A percentile compares a stretch with the other conserved stretches of the same genome.
Evolutionary conservation across 208 protist genomes (phyloP).

Genomic region (Trichomonas gallinae): DNA sequence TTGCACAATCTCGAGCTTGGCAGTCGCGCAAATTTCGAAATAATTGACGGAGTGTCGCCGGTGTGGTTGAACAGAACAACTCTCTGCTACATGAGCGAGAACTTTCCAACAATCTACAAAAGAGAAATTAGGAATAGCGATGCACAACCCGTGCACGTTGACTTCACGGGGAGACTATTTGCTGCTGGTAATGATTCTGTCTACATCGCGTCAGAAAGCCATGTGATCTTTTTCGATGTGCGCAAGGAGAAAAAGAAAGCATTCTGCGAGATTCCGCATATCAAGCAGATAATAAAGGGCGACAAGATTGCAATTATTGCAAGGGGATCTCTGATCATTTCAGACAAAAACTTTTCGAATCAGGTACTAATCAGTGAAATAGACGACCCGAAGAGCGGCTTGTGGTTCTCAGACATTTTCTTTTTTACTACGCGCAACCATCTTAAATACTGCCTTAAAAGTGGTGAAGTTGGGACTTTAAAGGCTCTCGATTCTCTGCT

Average conservation of each 20-base stretch:
- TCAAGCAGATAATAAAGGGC: slow-evolving; percentile 77
- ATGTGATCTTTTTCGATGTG: slow-evolving; percentile 66
- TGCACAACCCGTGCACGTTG: not conserved
- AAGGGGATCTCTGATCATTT: slow-evolving; percentile 66
- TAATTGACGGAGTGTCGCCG: not conserved
- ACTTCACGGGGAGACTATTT: not conserved
- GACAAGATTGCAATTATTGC: slow-evolving; percentile 68
- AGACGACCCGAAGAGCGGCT: slow-evolving; percentile 78
- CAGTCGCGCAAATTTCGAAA: not conserved
- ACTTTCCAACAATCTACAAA: not conserved
- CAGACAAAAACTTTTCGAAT: slow-evolving; percentile 64
- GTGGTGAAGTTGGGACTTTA: not conserved
- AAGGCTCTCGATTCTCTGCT: not conserved
- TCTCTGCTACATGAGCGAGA: not conserved
- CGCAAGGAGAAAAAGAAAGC: slow-evolving; percentile 61
- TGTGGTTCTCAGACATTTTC: slow-evolving; percentile 60
- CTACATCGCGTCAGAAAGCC: not conserved
- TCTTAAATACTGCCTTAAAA: slow-evolving; percentile 75
- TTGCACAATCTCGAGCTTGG: not conserved
- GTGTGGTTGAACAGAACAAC: not conserved
- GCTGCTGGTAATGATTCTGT: not conserved
- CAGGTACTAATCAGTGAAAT: slow-evolving; percentile 70
- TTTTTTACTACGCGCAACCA: slow-evolving; percentile 91
- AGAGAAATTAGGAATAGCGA: not conserved
- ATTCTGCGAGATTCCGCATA: slow-evolving; percentile 30